Evolutionary conservation across 2,329 filamentous ascomycete species (phyloP), one percentile per base, ranked within the genome.

Genomic region (Trichoderma guizhouense): DNA sequence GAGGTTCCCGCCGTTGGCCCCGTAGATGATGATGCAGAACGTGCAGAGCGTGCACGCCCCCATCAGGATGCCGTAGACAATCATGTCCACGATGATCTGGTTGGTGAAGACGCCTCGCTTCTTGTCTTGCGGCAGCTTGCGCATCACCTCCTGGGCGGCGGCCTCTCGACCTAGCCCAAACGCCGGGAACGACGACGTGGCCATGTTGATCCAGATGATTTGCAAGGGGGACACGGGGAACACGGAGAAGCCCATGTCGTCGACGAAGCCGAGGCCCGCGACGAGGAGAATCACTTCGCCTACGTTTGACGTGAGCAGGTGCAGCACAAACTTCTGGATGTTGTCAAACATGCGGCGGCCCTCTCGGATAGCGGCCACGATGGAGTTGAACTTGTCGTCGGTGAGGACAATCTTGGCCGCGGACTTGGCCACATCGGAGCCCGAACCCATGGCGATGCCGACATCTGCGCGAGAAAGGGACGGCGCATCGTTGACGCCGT

Each of bases 141-240:
- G 84, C 88, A 97, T 93, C 73, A 97, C 91, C 78, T 95, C 92
- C 2, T 88, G 86, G 0, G 91, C 89, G 0, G 93, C 93, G 58
- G 86, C 83, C 81, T 97, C 94, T 75, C 94, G 91, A 24, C 94
- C 93, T 1, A 97, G 88, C 57, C 94, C 94, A 84, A 97, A 96
- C 72, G 95, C 94, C 1, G 94, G 94, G 80, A 96, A 90, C 1
- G 91, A 93, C 53, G 93, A 95, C 0, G 94, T 97, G 70, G 96
- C 88, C 92, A 97, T 95, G 81, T 97, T 97, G 80, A 97, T 93
- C 94, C 93, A 97, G 72, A 97, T 88, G 74, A 97, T 95, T 77
- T 97, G 91, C 12, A 97, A 89, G 0, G 94, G 93, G 0, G 93
- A 90, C 58, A 97, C 88, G 5, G 94, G 94, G 80, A 97, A 97